Evolutionary conservation across 2,329 filamentous ascomycete species (phyloP), one percentile per base, ranked within the genome.

Genomic region (Fonsecaea erecta): DNA sequence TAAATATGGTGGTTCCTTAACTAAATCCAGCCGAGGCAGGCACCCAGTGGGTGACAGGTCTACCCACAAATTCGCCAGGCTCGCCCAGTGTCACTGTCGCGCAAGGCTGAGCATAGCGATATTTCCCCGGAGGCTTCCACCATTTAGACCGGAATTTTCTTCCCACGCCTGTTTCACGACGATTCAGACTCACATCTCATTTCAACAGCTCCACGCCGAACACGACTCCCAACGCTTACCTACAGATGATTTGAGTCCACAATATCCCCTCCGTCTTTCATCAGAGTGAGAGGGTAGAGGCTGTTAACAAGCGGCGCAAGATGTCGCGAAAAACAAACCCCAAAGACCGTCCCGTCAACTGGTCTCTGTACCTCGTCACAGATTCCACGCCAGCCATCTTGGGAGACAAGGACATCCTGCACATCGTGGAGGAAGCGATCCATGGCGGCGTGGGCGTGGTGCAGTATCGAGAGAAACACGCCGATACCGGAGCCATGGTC

Each of bases 371-470:
- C 76, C 84, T 97, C 64, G 93, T 97, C 71, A 97, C 93, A 4
- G 93, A 97, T 83, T 95, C 92, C 57, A 96, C 93, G n/a, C 85
- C 89, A 14, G 87, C 88, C 35, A 92, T 97, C 71, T 87, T 97
- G 51, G 90, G 90, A 61, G 80, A 84, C 68, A 85, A 85, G 71
- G 84, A 92, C 75, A 83, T 97, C 40, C 85, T 86, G 65, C 72
- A 85, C 9, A 88, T 97, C 0, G 93, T 97, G 60, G 87, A 90
- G 73, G 84, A 86, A 52, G 90, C 93, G 21, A 78, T 96, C 57
- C 81, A 85, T 75, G 93, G 92, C 76, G 92, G 92, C 81, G 91
- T 90, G 51, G 94, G 90, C 1, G 82, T 95, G 52, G 90, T 98
- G 37, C 94, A 98, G 80, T 93, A 94, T 75, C 87, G 94, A 75